These are phyloP conservation scores for Candida khao-thaluensis DNA, from an alignment of 805 yeast species.

Conservation along the genomic window DNA sequence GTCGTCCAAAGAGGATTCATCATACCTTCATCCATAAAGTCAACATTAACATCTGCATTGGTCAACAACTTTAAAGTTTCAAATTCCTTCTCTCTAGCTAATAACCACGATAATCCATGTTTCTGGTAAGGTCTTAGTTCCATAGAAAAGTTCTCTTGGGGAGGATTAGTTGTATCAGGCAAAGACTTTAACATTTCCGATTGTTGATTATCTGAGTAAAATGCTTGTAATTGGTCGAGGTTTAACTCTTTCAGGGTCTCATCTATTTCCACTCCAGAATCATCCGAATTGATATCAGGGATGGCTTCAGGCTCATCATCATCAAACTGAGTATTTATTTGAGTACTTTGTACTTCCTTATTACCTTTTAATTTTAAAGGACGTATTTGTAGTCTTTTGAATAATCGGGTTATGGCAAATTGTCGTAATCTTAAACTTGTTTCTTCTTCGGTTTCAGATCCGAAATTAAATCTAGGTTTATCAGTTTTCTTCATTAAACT, in stretches of 20 bases:
- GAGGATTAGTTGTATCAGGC: conserved; percentile 62
- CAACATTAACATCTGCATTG: conserved; percentile 22
- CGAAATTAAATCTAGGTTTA: conserved; percentile 23
- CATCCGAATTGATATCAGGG: neutral
- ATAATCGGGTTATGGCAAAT: conserved; percentile 52
- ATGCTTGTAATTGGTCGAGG: conserved; percentile 70
- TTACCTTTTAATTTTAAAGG: conserved; percentile 15
- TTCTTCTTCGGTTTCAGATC: conserved; percentile 55
- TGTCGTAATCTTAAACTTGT: conserved; percentile 51
- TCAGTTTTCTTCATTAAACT: conserved; percentile 12
- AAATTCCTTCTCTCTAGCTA: conserved; percentile 69
- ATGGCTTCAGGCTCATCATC: conserved; percentile 13
- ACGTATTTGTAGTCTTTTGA: conserved; percentile 47
- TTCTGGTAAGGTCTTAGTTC: conserved; percentile 74
- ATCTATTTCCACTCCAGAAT: conserved; percentile 32
- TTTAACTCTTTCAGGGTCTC: conserved; percentile 42
- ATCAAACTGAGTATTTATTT: conserved; percentile 13
- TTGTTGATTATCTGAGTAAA: conserved; percentile 72
- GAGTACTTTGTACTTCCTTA: neutral
- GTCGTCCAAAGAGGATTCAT: conserved; percentile 87
- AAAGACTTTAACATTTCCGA: conserved; percentile 53
- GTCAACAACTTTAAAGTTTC: conserved; percentile 37
- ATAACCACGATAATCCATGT: conserved; percentile 87
- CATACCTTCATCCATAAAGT: conserved; percentile 44
- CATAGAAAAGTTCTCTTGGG: conserved; percentile 49